Evolutionary conservation across 23 red algal genomes (phyloP), one percentile per base, ranked within the genome.

Genomic region (Chondrus crispus): DNA sequence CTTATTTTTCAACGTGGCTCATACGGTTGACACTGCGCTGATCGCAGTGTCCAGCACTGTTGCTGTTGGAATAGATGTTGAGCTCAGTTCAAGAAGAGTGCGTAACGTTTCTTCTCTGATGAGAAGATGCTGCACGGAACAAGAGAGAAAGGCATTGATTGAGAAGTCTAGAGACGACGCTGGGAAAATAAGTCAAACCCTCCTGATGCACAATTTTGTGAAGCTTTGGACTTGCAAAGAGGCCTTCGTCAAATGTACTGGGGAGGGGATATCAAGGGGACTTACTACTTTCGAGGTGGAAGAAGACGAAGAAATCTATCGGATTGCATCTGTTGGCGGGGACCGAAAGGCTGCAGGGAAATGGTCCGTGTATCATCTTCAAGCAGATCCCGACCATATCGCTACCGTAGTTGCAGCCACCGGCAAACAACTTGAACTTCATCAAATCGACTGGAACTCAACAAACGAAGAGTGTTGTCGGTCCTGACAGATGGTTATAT

Each of bases 221-320:
- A 42, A 28, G 5, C 16, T 58, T 37, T 93, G 90, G 90, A 93
- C 90, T 40, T 38, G 81, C 26, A 93, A 93, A 81, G 90, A 93
- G 68, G 90, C 90, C 49, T 85, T 93, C 41, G 62, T 93, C 11
- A 93, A 93, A 49, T 85, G 81, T 51, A 85, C 79, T 10, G 90
- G 90, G 47, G 52, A 60, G 22, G 90, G 90, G 38, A 93, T 93
- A 50, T 19, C 43, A 9, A 62, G 90, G 26, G 90, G 90, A 38
- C 69, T 93, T 35, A 68, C 46, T 9, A 75, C 90, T 16, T 93
- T 93, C 45, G 68, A 85, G 90, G 80, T 93, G n/a, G 20, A 18
- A 0, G 38, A 39, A 11, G 71, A 10, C 71, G 10, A 8, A 6
- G 16, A 77, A 10, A n/a, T 35, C 8, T 7, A 24, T 47, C 43